These are phyloP conservation scores for Carex arenaria DNA, from an alignment of 202 grass and related monocot species.

Conservation along the genomic window DNA sequence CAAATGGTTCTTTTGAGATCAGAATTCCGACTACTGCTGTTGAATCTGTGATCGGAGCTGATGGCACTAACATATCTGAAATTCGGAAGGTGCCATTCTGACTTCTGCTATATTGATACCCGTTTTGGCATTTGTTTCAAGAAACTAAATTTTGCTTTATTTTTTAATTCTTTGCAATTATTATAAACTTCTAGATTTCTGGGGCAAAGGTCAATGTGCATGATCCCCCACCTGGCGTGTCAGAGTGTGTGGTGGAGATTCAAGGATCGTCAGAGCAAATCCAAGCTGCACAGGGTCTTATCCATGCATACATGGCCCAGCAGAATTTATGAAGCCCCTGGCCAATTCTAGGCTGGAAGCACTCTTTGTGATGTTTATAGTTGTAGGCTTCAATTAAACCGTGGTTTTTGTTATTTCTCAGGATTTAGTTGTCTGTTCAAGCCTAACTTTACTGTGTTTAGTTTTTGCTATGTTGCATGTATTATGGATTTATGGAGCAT, in stretches of 20 bases:
- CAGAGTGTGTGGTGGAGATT: constrained; percentile 56
- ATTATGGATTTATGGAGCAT: no score
- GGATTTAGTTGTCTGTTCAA: no score
- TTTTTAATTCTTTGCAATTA: neutral
- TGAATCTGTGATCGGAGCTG: constrained; percentile 51
- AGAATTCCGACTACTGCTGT: constrained; percentile 53
- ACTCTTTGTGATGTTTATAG: neutral
- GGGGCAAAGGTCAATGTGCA: constrained; percentile 60
- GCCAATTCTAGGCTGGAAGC: constrained; percentile 29
- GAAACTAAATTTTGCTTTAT: neutral
- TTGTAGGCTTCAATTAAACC: neutral
- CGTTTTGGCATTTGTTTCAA: neutral
- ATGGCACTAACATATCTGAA: constrained; percentile 55
- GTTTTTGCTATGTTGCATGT: no score
- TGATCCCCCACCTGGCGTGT: constrained; percentile 36
- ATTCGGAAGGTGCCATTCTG: constrained; percentile 51
- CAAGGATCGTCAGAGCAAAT: constrained; percentile 61
- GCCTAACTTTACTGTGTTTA: no score
- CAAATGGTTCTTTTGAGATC: constrained; percentile 42
- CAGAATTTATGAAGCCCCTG: constrained; percentile 32
- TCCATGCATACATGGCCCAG: constrained; percentile 52
- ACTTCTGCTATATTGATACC: neutral
- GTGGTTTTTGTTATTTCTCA: neutral
- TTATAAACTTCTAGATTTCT: constrained; percentile 36
- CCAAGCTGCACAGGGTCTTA: constrained; percentile 49